Evolutionary conservation across 352 stramenopile genomes (phyloP), one percentile per base, ranked within the genome.

Genomic region (Pythium sp.): DNA sequence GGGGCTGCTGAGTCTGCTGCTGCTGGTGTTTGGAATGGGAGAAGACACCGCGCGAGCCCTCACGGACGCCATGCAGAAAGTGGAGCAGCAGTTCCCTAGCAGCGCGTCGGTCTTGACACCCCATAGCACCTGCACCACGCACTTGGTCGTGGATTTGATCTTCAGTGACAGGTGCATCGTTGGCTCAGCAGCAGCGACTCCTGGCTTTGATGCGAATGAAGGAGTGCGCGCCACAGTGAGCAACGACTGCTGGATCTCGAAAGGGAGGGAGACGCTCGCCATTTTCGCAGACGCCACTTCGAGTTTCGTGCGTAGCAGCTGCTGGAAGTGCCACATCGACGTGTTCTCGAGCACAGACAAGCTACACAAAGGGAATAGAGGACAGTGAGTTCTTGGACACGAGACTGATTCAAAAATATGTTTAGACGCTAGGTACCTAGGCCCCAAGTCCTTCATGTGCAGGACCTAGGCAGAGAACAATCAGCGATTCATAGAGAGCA

Each of bases 311-410:
- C 79, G 76, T 55, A 88, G 47, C 18, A 91, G 77, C 59, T 91
- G 82, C 62, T 89, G 75, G 28, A 91, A 79, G 62, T 91, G 80
- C 82, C 80, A 86, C 72, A 88, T 80, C 32, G 80, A 86, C 58
- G 79, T 77, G 61, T 77, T 62, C n/a, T 67, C 71, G 32, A 91
- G 73, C 57, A 88, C 74, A 7, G 58, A 65, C n/a, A 91, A 70
- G 62, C 81, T 88, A 3, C 5, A 18, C 4, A 30, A 12, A 38
- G 14, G 22, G 14, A 38, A 32, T 1, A 46, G 12, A 46, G 5
- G 38, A 20, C 12, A 58, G 5, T 22, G 4, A 36, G 53, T 20
- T n/a, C 8, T n/a, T n/a, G 53, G 14, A 9, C n/a, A 26, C 6
- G 6, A 7, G 5, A 49, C 14, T 6, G 15, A 49, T 11, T 8